Evolutionary conservation across 2,329 filamentous ascomycete species (phyloP), one percentile per base, ranked within the genome.

Genomic region (Ophiocordyceps unilateralis): DNA sequence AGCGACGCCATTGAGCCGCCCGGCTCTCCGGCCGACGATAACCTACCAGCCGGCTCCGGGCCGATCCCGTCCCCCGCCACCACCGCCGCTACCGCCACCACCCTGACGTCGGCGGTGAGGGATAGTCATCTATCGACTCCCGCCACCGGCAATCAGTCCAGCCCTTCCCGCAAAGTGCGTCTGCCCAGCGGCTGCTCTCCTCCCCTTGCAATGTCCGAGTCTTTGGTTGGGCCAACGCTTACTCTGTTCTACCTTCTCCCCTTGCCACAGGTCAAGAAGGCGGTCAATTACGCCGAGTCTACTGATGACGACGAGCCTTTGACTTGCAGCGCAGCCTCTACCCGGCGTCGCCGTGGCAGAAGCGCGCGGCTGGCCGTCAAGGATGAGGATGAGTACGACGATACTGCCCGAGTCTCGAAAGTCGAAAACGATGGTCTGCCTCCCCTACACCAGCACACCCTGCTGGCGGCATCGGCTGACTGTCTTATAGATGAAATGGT

Each of bases 271-370:
- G 59, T 57, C 4, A 75, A 68, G 51, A 76, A 73, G 54, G 58
- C 59, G 0, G 72, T 91, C 50, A 91, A 73, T 57, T 96, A 96
- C 58, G 80, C 82, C 49, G 88, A 95, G 54, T 87, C 84, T 1
- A 85, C 84, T 39, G 82, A 84, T 43, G 81, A 85, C 42, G 80
- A 84, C 41, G 81, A 88, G 39, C 75, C 83, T 0, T 81, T 88
- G 55, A 58, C 61, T 2, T 60, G 65, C 39, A 56, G 63, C 51
- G 63, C 57, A 45, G 52, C 61, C 14, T 59, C 58, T 40, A 62
- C 56, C 44, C 52, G 57, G 30, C 64, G 61, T 44, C 63, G 58
- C 47, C 63, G 61, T 28, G 57, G 54, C 43, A 65, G 15, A 23
- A 23, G 65, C 41, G 53, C 61, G 1, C 82, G 83, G 48, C 65